Evolutionary conservation across 192 early-diverging fungal genomes (phyloP).

Genomic region (Martensiomyces pterosporus): DNA sequence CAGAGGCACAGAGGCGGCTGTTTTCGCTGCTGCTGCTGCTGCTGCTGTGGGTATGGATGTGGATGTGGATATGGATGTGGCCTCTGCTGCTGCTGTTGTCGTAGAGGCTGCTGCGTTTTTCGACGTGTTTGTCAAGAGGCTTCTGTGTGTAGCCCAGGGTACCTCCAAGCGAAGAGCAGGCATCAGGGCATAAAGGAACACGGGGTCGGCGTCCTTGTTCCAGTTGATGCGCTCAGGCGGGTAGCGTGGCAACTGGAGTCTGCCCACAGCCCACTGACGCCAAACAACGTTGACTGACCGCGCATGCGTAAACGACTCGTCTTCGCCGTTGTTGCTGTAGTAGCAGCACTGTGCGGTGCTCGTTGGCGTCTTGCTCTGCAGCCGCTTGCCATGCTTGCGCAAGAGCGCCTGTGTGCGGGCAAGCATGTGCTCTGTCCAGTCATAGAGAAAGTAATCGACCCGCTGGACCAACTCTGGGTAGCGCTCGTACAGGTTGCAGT

Average conservation of each 20-base stretch:
- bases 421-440: conserved; percentile 39
- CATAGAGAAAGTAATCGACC: conserved; percentile 46
- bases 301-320: conserved; percentile 37
- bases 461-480: conserved; percentile 47
- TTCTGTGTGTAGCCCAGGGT: conserved; percentile 33
- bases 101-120: too few relatives aligned
- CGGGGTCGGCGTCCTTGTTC: conserved; percentile 52
- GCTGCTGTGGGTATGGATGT: too few relatives aligned
- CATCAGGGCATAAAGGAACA: conserved; percentile 47
- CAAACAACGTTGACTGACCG: conserved; percentile 45
- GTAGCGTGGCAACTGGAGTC: conserved; percentile 37
- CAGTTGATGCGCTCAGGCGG: conserved; percentile 51
- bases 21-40: background rate
- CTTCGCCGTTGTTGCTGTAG: conserved; percentile 21
- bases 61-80: too few relatives aligned
- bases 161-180: conserved; percentile 38
- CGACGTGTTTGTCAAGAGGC: too few relatives aligned
- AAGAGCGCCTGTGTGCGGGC: conserved; percentile 38
- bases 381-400: conserved; percentile 21
- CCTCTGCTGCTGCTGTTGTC: background rate
- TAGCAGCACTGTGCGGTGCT: conserved; percentile 2
- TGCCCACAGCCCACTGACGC: conserved; percentile 43
- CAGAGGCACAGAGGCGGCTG: conserved; percentile 2
- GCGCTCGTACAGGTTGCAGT: conserved; percentile 49
- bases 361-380: conserved; percentile 9